phyloP scores from a whole-genome alignment of 176 grass and related monocot species.

The Zea mays region DNA sequence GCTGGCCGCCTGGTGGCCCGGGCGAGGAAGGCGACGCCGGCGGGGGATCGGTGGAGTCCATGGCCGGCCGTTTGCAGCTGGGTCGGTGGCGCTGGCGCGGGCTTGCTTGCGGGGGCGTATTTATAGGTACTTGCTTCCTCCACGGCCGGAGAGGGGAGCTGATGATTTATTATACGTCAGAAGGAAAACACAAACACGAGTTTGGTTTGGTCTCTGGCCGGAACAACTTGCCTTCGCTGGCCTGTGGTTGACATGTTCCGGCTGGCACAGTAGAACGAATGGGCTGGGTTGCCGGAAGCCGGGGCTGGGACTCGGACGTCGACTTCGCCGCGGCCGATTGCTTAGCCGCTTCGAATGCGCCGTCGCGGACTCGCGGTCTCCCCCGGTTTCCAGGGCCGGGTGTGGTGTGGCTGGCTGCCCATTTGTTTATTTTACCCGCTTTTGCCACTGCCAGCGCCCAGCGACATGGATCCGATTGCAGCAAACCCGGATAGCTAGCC shows the following conservation, averaged over 20 bases:
- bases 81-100: not conserved
- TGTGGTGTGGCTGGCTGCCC: not conserved
- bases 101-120: not conserved
- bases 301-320: too few species aligned
- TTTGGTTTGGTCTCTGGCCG: not conserved
- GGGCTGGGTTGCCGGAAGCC: too few species aligned
- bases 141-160: not conserved
- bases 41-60: not conserved
- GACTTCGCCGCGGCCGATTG: not conserved
- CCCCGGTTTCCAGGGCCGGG: not conserved
- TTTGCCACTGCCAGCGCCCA: too few species aligned
- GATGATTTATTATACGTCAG: not conserved
- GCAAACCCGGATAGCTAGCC: not conserved
- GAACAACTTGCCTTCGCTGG: too few species aligned
- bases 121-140: conserved; percentile 15
- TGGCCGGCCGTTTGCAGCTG: not conserved
- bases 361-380: conserved; percentile 6
- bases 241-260: too few species aligned
- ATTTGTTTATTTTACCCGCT: not conserved
- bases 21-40: too few species aligned
- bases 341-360: not conserved
- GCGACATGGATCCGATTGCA: too few species aligned
- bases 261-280: too few species aligned
- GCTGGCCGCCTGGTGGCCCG: not conserved
- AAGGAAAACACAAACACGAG: not conserved